Evolutionary conservation across 2,329 filamentous ascomycete species (phyloP).

Genomic region (Teratosphaeria pseudoeucalypti): DNA sequence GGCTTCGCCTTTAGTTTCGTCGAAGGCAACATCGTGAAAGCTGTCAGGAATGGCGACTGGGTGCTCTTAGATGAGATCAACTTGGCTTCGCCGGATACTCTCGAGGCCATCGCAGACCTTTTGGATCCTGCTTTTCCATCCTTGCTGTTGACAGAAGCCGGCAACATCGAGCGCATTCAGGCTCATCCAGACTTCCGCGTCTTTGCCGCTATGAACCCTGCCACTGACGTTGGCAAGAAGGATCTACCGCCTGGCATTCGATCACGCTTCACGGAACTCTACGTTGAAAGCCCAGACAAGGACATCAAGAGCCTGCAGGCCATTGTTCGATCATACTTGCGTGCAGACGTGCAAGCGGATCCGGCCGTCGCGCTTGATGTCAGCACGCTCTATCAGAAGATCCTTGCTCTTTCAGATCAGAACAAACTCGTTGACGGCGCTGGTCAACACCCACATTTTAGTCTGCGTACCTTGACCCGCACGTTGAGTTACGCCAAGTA

Average conservation of each 20-base stretch:
- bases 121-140: slow-evolving; percentile 67
- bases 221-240: slow-evolving; percentile 92
- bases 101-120: slow-evolving; percentile 87
- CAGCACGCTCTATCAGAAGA: slow-evolving; percentile 76
- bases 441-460: slow-evolving; percentile 93
- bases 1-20: slow-evolving; percentile 90
- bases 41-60: slow-evolving; percentile 94
- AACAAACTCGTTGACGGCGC: slow-evolving; percentile 88
- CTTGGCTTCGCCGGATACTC: slow-evolving; percentile 81
- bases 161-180: slow-evolving; percentile 78
- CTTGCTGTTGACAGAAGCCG: slow-evolving; percentile 82
- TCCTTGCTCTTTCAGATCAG: slow-evolving; percentile 68
- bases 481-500: slow-evolving; percentile 80
- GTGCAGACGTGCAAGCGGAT: slow-evolving; percentile 56
- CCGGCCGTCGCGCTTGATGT: slow-evolving; percentile 69
- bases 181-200: slow-evolving; percentile 91
- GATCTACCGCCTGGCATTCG: slow-evolving; percentile 81
- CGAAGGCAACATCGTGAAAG: slow-evolving; percentile 91
- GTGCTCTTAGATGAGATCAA: slow-evolving; percentile 96
- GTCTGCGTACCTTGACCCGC: slow-evolving; percentile 82
- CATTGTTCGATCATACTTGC: slow-evolving; percentile 82
- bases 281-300: slow-evolving; percentile 80
- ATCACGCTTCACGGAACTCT: slow-evolving; percentile 90
- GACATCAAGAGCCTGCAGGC: slow-evolving; percentile 77
- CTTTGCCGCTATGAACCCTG: slow-evolving; percentile 98